These are phyloP conservation scores for Candida koratica DNA, from an alignment of 805 yeast species.

Conservation along the genomic window DNA sequence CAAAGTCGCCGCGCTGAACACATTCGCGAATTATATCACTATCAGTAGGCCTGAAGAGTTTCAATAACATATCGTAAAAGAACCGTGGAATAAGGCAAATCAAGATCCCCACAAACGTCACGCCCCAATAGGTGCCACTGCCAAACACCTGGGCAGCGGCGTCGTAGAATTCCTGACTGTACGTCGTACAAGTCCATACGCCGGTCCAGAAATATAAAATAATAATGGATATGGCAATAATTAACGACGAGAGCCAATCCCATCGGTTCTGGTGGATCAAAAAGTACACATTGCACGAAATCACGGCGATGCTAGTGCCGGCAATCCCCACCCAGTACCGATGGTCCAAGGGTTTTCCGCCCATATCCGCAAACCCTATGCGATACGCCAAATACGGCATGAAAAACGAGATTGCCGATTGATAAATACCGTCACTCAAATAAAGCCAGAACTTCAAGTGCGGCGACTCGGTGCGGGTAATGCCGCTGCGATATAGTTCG, in stretches of 20 bases:
- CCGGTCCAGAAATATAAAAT: conserved; percentile 76
- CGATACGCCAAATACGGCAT: conserved; percentile 58
- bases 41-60: conserved; percentile 58
- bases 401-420: conserved; percentile 66
- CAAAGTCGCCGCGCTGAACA: conserved; percentile 62
- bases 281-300: conserved; percentile 64
- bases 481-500: conserved; percentile 70
- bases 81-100: conserved; percentile 68
- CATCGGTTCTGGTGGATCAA: conserved; percentile 68
- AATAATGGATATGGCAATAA: conserved; percentile 55
- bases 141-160: conserved; percentile 65
- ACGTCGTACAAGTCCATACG: conserved; percentile 59
- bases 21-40: conserved; percentile 72
- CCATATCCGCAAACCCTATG: conserved; percentile 29
- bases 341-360: conserved; percentile 63
- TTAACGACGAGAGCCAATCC: conserved; percentile 69
- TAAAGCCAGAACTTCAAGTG: conserved; percentile 65
- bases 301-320: conserved; percentile 63
- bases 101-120: conserved; percentile 58
- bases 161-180: conserved; percentile 57
- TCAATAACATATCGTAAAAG: conserved; percentile 51
- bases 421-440: conserved; percentile 75
- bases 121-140: conserved; percentile 61
- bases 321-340: conserved; percentile 68
- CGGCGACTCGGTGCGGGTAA: conserved; percentile 67